phyloP scores from a whole-genome alignment of 2,329 filamentous ascomycete genomes.

The Pseudogymnoascus sp. region DNA sequence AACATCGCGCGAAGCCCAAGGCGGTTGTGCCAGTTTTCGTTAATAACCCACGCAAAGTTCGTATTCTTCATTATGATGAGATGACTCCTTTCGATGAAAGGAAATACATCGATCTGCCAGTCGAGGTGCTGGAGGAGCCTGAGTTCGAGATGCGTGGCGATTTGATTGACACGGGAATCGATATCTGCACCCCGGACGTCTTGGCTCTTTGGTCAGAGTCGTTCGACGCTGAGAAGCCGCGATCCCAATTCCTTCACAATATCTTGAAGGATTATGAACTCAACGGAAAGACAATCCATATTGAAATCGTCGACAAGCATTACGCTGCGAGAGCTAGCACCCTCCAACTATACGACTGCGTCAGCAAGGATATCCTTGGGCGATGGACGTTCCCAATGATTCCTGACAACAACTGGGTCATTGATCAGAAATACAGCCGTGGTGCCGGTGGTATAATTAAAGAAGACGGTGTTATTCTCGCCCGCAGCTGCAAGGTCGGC shows the following conservation, averaged over 20 bases:
- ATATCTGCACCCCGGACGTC: constrained; percentile 95
- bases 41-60: constrained; percentile 68
- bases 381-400: constrained; percentile 85
- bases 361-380: constrained; percentile 78
- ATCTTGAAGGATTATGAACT: constrained; percentile 95
- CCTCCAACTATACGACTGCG: constrained; percentile 80
- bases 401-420: constrained; percentile 79
- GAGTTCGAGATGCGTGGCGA: constrained; percentile 70
- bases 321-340: constrained; percentile 84
- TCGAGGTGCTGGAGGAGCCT: constrained; percentile 66
- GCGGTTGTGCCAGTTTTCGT: constrained; percentile 77
- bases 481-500: constrained; percentile 62
- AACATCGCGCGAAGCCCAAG: constrained; percentile 70
- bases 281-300: constrained; percentile 94
- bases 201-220: constrained; percentile 94
- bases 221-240: constrained; percentile 89
- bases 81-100: constrained; percentile 62
- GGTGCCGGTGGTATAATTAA: constrained; percentile 65
- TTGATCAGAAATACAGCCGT: constrained; percentile 67
- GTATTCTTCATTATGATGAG: constrained; percentile 92
- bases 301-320: constrained; percentile 72
- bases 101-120: constrained; percentile 64
- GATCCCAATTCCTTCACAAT: constrained; percentile 82
- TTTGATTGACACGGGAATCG: constrained; percentile 87
- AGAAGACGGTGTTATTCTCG: constrained; percentile 69